Conservation (phyloP, 2,329 filamentous ascomycete species). For the Sporothrix brasiliensis region DNA sequence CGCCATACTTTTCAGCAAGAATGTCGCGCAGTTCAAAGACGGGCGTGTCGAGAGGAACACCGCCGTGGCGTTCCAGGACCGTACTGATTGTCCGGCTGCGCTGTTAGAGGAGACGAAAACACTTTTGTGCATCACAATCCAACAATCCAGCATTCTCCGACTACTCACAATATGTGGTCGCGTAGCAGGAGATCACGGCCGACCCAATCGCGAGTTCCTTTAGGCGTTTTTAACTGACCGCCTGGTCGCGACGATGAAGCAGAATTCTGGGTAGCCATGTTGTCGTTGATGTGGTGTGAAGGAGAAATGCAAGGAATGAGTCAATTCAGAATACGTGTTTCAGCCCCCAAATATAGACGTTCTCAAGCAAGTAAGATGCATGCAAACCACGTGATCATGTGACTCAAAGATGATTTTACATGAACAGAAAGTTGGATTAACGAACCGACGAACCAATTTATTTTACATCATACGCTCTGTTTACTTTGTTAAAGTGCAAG, state of each 20-base stretch:
- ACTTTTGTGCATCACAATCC: no score
- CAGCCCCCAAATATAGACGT: no score
- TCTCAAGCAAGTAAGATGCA: no score
- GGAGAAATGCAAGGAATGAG: not conserved
- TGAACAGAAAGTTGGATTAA: no score
- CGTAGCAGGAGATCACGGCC: not conserved
- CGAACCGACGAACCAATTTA: no score
- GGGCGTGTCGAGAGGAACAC: slow-evolving; percentile 1
- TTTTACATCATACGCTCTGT: no score
- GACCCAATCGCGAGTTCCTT: slow-evolving; percentile 2
- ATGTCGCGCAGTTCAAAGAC: not conserved
- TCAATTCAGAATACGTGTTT: not conserved
- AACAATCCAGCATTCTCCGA: not conserved
- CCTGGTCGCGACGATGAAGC: not conserved
- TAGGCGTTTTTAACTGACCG: not conserved
- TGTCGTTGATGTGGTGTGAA: not conserved
- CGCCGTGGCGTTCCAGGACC: not conserved
- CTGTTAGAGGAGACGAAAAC: not conserved
- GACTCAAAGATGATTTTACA: no score
- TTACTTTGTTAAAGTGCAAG: no score
- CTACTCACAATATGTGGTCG: not conserved
- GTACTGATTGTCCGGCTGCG: not conserved
- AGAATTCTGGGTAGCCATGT: no score
- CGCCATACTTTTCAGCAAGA: slow-evolving; percentile 7
- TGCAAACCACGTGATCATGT: no score